Base-by-base conservation (phyloP, 2,329 filamentous ascomycete genomes). In the Colletotrichum filicis region DNA sequence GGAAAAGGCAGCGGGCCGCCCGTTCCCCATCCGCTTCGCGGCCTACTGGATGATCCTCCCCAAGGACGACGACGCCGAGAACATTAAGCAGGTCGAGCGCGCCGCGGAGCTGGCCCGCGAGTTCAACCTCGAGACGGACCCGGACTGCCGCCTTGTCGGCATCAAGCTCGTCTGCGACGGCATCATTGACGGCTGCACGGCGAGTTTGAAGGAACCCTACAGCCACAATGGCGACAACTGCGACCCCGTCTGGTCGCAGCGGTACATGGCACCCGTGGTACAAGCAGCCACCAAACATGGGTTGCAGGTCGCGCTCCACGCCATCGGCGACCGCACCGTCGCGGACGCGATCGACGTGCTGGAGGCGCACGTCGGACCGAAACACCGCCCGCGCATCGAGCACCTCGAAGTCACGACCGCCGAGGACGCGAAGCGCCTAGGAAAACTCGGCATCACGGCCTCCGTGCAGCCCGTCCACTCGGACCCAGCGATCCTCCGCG, bases 271-370 rank as follows among this genome's bases (percentile, higher is more conserved):
- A 4, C 85, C 86, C 0, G 87, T 92, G 0, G 86, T 93, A 1
- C 82, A 81, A 4, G 85, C 85, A 0, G 68, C 68, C 3, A 71
- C 64, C 5, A 62, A 30, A n/a, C 58, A 37, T 19, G 87, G 87
- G 0, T 79, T 93, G 49, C 91, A 93, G 77, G 87, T 89, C 35
- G 91, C 91, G 0, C 83, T 93, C 11, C 91, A 93, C 76, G 91
- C 91, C 59, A 93, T 93, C 71, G 91, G 91, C 56, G 90, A 93
- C 77, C 82, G 83, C 30, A 89, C 91, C 1, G 84, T 92, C 24
- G 83, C 82, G 56, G 87, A 87, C 74, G 90, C 89, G 14, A 85
- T 92, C 69, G 87, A 92, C 75, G 85, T 85, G 0, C 83, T 93
- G n/a, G 87, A 81, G 30, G 80, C 76, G 73, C 82, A 81, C 60